phyloP scores from a whole-genome alignment of 2,329 filamentous ascomycete genomes.

The Botrytis hyacinthi region DNA sequence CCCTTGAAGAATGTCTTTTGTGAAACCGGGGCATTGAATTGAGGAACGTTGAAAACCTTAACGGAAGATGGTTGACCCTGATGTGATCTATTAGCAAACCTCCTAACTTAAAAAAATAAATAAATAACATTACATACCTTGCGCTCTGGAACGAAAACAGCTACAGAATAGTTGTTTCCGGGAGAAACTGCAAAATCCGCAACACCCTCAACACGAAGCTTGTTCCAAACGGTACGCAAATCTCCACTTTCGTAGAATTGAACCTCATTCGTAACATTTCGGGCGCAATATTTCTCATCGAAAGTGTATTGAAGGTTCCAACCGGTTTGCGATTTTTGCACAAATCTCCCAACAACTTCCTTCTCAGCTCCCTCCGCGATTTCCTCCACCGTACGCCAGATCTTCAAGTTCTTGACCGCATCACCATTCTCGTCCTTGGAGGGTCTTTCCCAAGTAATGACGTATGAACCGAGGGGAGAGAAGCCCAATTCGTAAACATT shows the following conservation, averaged over 20 bases:
- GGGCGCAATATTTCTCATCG: conserved; percentile 91
- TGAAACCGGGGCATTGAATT: conserved; percentile 78
- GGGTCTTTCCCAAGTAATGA: conserved; percentile 96
- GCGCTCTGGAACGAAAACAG: conserved; percentile 91
- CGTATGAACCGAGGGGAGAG: conserved; percentile 85
- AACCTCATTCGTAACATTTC: conserved; percentile 93
- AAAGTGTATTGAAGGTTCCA: conserved; percentile 97
- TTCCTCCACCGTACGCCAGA: conserved; percentile 83
- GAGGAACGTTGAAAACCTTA: conserved; percentile 89
- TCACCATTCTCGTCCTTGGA: conserved; percentile 91
- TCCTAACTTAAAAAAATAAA: not conserved
- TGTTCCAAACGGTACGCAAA: conserved; percentile 87
- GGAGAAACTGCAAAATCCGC: conserved; percentile 86
- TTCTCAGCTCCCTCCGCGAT: conserved; percentile 53
- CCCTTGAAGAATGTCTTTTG: conserved; percentile 99
- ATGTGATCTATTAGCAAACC: conserved; percentile 28
- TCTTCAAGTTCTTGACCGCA: conserved; percentile 93
- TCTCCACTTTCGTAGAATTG: conserved; percentile 93
- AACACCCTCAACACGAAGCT: conserved; percentile 88
- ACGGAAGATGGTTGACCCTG: conserved; percentile 91
- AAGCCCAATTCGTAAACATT: conserved; percentile 95
- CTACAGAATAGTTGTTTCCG: conserved; percentile 85
- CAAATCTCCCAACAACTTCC: conserved; percentile 80
- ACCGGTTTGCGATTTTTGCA: conserved; percentile 91
- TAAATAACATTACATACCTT: conserved; percentile 66